Evolutionary conservation across 371 early-diverging fungal species (phyloP), one percentile per base, ranked within the genome.

Genomic region (Blyttiomyces sp.): DNA sequence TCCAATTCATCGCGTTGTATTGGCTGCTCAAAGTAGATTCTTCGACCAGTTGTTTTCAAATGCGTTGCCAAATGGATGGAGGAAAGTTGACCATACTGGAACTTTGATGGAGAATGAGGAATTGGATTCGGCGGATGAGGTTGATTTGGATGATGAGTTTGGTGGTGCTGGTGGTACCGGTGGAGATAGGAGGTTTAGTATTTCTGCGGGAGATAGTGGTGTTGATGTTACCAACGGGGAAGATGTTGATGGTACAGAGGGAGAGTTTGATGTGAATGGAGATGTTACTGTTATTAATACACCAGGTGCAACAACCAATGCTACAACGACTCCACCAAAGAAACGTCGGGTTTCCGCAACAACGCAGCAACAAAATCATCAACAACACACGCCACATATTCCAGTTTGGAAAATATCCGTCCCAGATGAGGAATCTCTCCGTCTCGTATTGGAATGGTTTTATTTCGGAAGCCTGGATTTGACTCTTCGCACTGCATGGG

Each of bases 381-480:
- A 5, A 21, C 43, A 56, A 50, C 5, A 26, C 13, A n/a, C 0
- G 19, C 19, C 11, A 31, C 31, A 7, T 39, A 26, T 11, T 34
- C 42, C 31, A 13, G 11, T 48, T 35, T 56, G 9, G 5, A 7
- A 7, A 19, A 36, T 30, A 43, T 39, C 21, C 33, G 43, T 33
- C 11, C 50, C 39, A 11, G 35, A 16, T 9, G 45, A 34, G 13
- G 48, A 23, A 23, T 23, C 49, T n/a, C 53, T 65, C 11, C 66
- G 59, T 24, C 43, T 49, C 21, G 43, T 50, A 19, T 61, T 65
- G 30, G 66, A 65, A 24, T 65, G 66, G 66, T 31, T 60, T 43
- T 65, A 65, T 45, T 60, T 60, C 34, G 59, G 60, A 7, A 39
- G 39, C 5, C 26, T 43, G 1, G 42, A 43, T 32, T 35, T 65